Evolutionary conservation across 2,329 filamentous ascomycete genomes (phyloP).

Genomic region (Ascochyta koolunga): DNA sequence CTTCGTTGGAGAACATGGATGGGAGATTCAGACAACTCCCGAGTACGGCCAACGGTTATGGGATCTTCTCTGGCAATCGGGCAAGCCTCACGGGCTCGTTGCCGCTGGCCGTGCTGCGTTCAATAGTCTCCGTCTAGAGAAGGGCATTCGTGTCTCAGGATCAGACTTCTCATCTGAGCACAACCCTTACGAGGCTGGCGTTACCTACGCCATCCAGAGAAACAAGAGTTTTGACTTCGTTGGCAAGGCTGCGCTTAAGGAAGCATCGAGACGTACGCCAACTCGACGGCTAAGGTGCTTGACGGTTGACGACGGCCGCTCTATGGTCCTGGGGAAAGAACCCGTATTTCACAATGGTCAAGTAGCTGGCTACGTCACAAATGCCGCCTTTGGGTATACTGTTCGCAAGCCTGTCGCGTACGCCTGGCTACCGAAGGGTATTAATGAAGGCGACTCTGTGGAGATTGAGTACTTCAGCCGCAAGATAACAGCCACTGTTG

Average conservation of each 20-base stretch:
- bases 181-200: constrained; percentile 64
- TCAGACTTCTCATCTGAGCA: constrained; percentile 67
- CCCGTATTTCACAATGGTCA: constrained; percentile 60
- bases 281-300: constrained; percentile 56
- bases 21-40: constrained; percentile 67
- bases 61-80: constrained; percentile 63
- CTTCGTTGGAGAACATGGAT: constrained; percentile 66
- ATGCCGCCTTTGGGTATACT: constrained; percentile 65
- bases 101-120: constrained; percentile 65
- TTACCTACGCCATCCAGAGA: constrained; percentile 57
- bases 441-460: constrained; percentile 58
- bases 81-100: constrained; percentile 61
- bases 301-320: constrained; percentile 62
- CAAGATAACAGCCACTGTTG: constrained; percentile 61
- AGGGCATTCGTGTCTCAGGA: constrained; percentile 64
- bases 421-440: constrained; percentile 59
- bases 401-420: constrained; percentile 65
- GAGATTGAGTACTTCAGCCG: constrained; percentile 68
- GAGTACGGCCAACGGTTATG: constrained; percentile 65
- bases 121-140: constrained; percentile 64
- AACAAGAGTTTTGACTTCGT: constrained; percentile 57
- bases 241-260: constrained; percentile 58
- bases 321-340: constrained; percentile 66
- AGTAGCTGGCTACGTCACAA: constrained; percentile 64
- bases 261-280: constrained; percentile 46